Base-by-base conservation (phyloP, 2,329 filamentous ascomycete species). In the Stemphylium vesicarium region DNA sequence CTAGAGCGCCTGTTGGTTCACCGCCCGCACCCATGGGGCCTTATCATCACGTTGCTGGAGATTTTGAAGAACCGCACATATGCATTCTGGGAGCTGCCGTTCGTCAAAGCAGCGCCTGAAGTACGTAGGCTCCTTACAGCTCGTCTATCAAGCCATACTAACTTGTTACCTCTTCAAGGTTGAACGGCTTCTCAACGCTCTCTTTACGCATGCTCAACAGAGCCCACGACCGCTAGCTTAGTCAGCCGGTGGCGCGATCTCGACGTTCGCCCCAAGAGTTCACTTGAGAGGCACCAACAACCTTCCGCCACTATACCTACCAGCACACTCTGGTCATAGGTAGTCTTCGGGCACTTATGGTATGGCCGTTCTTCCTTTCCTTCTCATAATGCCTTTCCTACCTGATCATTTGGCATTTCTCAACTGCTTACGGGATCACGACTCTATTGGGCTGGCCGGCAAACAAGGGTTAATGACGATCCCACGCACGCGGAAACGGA, bases 21-120 rank as follows among this genome's bases (percentile, higher is more conserved):
- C 74, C 92, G 93, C 79, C 94, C 94, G 47, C 94, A 98, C 74
- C 94, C 96, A 15, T 98, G 94, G 94, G 96, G 96, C 11, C 80
- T 99, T 38, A 88, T 97, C 73, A 88, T 93, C 59, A 94, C 92
- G 32, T 84, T 96, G 57, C 80, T 95, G 60, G 95, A 98, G 79
- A 84, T 99, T 53, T 82, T 96, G 64, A 96, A 96, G 81, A 97
- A 96, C 73, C 88, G 90, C 49, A 91, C 88, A 71, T 96, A 94
- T 76, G 87, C 87, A 70, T 96, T 99, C 81, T 98, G 96, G 81
- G 91, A 95, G 45, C 82, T 96, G 63, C 90, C 91, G 22, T 97
- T 96, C 69, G 90, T 98, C 77, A 96, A 96, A 80, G 85, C 88
- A 63, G 86, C 89, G 64, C 92, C 92, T 62, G 92, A 97, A 82